phyloP scores from a whole-genome alignment of 2,329 filamentous ascomycete species.

The Verticillium albo-atrum region DNA sequence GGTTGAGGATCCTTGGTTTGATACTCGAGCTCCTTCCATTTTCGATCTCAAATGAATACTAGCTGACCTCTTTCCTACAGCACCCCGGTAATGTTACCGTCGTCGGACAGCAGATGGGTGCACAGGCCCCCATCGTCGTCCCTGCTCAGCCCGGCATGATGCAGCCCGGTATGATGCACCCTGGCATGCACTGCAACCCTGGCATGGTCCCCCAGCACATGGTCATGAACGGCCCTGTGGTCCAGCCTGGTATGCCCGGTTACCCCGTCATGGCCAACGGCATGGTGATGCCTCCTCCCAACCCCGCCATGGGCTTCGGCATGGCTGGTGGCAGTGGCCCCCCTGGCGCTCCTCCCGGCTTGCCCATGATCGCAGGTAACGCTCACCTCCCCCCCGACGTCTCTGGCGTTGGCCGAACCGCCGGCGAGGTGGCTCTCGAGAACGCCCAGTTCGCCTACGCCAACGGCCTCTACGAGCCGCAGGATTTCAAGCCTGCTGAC shows the following conservation, averaged over 20 bases:
- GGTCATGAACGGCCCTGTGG: slow-evolving; percentile 4
- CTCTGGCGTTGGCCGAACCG: slow-evolving; percentile 47
- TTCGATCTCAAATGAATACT: not conserved
- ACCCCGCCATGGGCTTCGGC: not conserved
- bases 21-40: not conserved
- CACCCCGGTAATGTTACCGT: slow-evolving; percentile 19
- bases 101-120: slow-evolving; percentile 17
- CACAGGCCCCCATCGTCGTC: slow-evolving; percentile 20
- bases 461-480: slow-evolving; percentile 49
- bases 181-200: slow-evolving; percentile 4
- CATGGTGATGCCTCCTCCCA: slow-evolving; percentile 4
- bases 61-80: slow-evolving; percentile 17
- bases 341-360: slow-evolving; percentile 18
- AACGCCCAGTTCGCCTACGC: slow-evolving; percentile 44
- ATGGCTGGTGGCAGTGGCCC: not conserved
- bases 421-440: slow-evolving; percentile 39
- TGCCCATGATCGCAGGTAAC: slow-evolving; percentile 16
- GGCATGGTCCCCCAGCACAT: slow-evolving; percentile 24
- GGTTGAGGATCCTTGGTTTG: not conserved
- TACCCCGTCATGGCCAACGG: slow-evolving; percentile 10
- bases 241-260: slow-evolving; percentile 21
- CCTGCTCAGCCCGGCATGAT: slow-evolving; percentile 23
- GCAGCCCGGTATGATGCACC: slow-evolving; percentile 22
- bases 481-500: slow-evolving; percentile 60
- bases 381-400: slow-evolving; percentile 40